Percentiles rank a stretch among this genome's conserved stretches.
Evolutionary conservation across 768 basidiomycete species (phyloP).

Genomic region (Mycena crocata): DNA sequence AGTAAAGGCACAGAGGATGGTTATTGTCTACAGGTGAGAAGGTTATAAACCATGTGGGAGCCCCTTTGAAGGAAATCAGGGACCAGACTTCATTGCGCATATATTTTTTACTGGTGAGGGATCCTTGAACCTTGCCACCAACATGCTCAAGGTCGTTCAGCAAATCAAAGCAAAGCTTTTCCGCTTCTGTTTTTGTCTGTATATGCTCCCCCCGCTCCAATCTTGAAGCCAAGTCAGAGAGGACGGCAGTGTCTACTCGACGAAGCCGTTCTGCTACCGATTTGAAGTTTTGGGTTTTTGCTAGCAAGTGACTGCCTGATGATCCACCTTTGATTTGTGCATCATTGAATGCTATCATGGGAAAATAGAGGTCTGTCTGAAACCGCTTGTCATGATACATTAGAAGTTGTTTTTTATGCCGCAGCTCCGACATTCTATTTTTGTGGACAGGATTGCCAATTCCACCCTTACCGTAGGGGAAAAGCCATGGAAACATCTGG

Average conservation of each 20-base stretch:
- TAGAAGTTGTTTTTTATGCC: not conserved
- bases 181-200: constrained; percentile 41
- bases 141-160: constrained; percentile 50
- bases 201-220: constrained; percentile 40
- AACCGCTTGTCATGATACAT: constrained; percentile 2
- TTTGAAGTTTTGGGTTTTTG: not conserved
- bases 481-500: constrained; percentile 5
- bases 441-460: not conserved
- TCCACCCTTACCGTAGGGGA: constrained; percentile 1
- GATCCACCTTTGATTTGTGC: not conserved
- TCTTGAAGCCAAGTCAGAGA: not conserved
- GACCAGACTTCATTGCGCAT: constrained; percentile 37
- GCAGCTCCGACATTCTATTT: not conserved
- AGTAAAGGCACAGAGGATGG: constrained; percentile 51
- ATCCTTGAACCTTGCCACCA: constrained; percentile 41
- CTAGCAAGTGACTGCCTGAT: not conserved
- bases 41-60: constrained; percentile 52
- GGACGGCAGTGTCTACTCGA: not conserved
- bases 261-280: not conserved
- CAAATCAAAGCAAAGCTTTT: constrained; percentile 48
- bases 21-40: constrained; percentile 47
- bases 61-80: constrained; percentile 35
- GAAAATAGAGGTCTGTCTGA: not conserved
- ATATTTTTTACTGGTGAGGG: constrained; percentile 40
- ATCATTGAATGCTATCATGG: constrained; percentile 11